Evolutionary conservation across 2,329 filamentous ascomycete genomes (phyloP).

Genomic region (Trichophyton mentagrophytes): DNA sequence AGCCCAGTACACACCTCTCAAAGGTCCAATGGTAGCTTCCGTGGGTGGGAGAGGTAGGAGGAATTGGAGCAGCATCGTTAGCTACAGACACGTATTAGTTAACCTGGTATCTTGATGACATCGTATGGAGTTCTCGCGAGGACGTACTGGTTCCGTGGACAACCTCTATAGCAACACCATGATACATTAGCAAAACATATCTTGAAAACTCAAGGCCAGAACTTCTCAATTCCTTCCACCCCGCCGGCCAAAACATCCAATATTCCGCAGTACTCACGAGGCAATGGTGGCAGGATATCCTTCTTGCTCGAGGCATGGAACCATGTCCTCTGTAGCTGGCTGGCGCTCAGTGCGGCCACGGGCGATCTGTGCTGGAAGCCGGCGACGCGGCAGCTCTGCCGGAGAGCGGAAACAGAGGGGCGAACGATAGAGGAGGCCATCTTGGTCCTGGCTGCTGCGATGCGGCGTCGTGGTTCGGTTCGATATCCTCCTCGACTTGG

Average conservation of each 20-base stretch:
- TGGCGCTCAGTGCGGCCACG: slow-evolving; percentile 12
- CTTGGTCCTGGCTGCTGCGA: slow-evolving; percentile 3
- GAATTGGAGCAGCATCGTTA: slow-evolving; percentile 74
- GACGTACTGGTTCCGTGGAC: slow-evolving; percentile 61
- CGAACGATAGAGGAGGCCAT: slow-evolving; percentile 31
- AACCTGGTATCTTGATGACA: not conserved
- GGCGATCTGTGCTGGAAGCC: slow-evolving; percentile 16
- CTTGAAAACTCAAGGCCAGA: not conserved
- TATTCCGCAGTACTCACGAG: slow-evolving; percentile 50
- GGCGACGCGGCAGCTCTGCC: slow-evolving; percentile 20
- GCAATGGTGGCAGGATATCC: slow-evolving; percentile 67
- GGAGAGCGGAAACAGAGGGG: slow-evolving; percentile 24
- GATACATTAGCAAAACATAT: slow-evolving; percentile 32
- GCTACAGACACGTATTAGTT: slow-evolving; percentile 36
- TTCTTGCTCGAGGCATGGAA: slow-evolving; percentile 75
- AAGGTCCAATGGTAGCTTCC: slow-evolving; percentile 99
- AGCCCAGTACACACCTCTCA: slow-evolving; percentile 46
- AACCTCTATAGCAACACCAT: slow-evolving; percentile 43
- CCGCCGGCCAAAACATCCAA: not conserved
- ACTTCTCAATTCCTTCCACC: not conserved
- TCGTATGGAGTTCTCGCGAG: not conserved
- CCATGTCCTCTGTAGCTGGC: slow-evolving; percentile 22
- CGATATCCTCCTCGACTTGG: not conserved
- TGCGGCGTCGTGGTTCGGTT: not conserved
- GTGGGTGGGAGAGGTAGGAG: slow-evolving; percentile 59